Evolutionary conservation across 352 stramenopile genomes (phyloP).

Genomic region (Phytopythium montanum): DNA sequence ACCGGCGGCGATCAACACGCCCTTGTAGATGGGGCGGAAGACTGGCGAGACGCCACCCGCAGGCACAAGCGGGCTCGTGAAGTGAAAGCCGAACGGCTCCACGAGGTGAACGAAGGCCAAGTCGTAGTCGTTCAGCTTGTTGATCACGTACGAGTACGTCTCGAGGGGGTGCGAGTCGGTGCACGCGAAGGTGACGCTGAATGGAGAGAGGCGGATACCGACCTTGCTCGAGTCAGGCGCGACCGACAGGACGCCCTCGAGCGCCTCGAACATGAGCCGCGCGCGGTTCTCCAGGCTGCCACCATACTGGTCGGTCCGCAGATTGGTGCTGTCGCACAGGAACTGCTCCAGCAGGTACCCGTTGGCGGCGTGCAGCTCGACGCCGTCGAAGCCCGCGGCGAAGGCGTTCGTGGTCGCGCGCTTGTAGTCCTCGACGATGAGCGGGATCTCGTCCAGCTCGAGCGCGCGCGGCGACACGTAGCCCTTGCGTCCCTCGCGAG

Average conservation of each 20-base stretch:
- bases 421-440: constrained; percentile 65
- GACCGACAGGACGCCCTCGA: constrained; percentile 33
- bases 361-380: constrained; percentile 88
- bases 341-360: constrained; percentile 92
- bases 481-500: constrained; percentile 23
- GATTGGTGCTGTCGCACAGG: constrained; percentile 70
- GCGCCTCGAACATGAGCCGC: constrained; percentile 62
- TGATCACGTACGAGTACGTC: constrained; percentile 26
- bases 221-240: constrained; percentile 16
- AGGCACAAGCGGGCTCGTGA: constrained; percentile 13
- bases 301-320: constrained; percentile 77
- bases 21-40: constrained; percentile 36
- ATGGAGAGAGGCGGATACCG: constrained; percentile 18
- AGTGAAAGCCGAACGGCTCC: constrained; percentile 27
- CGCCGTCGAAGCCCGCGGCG: no score
- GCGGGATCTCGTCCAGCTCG: constrained; percentile 60
- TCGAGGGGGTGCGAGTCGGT: constrained; percentile 23
- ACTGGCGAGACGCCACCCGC: constrained; percentile 24
- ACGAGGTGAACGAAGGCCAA: constrained; percentile 38
- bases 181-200: constrained; percentile 26
- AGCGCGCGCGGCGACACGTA: constrained; percentile 54
- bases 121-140: constrained; percentile 27
- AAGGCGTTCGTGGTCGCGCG: constrained; percentile 51
- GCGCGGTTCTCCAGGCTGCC: constrained; percentile 75
- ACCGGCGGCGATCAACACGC: constrained; percentile 29